Conservation (phyloP, 371 early-diverging fungal species). For the Haplosporangium sp. region DNA sequence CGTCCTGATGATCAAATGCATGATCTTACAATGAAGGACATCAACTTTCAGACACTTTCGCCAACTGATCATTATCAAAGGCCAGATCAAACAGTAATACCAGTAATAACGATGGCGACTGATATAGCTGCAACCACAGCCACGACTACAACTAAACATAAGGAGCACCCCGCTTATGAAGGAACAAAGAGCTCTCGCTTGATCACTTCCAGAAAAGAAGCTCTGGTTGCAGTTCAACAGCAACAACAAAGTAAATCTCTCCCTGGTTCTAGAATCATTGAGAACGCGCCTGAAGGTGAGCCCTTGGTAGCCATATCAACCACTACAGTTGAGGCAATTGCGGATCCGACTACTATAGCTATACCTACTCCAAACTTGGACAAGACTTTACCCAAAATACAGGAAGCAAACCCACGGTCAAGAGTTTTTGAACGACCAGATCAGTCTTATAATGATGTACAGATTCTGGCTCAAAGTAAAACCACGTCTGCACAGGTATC, state of each 20-base stretch:
- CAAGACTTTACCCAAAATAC: constrained; percentile 54
- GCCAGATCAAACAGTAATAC: background rate
- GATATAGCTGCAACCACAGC: constrained; percentile 3
- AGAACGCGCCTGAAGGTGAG: background rate
- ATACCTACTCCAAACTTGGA: constrained; percentile 28
- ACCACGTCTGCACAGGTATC: constrained; percentile 1
- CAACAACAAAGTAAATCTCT: constrained; percentile 22
- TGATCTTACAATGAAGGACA: constrained; percentile 55
- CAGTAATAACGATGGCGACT: background rate
- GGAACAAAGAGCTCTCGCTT: constrained; percentile 24
- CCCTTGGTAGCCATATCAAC: constrained; percentile 16
- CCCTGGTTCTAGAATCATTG: constrained; percentile 32
- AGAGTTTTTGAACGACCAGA: constrained; percentile 35
- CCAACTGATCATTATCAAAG: constrained; percentile 7
- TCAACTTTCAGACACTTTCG: constrained; percentile 40
- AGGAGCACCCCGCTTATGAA: constrained; percentile 3
- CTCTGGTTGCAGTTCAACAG: background rate
- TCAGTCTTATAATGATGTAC: no score
- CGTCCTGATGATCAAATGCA: constrained; percentile 25
- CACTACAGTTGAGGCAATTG: background rate
- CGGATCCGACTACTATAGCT: background rate
- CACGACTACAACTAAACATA: background rate
- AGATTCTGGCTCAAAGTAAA: background rate
- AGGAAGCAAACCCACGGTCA: constrained; percentile 30
- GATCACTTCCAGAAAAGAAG: background rate